phyloP scores from a whole-genome alignment of 495 filamentous ascomycete genomes.

The Penicillium herquei region DNA sequence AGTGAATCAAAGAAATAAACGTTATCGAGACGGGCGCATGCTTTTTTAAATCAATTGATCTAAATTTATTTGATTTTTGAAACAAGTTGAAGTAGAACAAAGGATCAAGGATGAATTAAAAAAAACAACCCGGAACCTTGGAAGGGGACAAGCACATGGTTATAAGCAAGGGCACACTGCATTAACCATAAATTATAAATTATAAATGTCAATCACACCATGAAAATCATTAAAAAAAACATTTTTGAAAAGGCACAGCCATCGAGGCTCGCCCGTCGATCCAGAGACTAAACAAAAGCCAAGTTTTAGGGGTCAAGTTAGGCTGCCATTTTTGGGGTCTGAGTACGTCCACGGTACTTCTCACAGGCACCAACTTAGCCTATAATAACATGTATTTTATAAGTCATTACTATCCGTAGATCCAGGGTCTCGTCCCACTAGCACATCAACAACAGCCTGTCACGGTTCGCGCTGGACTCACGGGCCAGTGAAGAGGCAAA shows the following conservation, averaged over 20 bases:
- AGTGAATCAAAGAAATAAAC: too few species aligned
- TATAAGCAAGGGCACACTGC: not conserved
- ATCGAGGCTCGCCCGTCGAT: conserved; percentile 4
- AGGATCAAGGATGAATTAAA: too few species aligned
- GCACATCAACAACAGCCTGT: conserved; percentile 2
- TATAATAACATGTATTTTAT: not conserved
- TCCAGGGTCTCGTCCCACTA: not conserved
- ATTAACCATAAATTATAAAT: not conserved
- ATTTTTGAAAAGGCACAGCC: not conserved
- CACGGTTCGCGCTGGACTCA: conserved; percentile 6
- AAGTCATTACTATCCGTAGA: not conserved
- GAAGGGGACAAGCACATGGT: not conserved
- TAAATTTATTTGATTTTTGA: too few species aligned
- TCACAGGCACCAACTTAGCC: not conserved
- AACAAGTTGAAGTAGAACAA: too few species aligned
- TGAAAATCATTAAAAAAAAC: not conserved
- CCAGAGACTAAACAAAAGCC: conserved; percentile 16
- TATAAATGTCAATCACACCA: not conserved
- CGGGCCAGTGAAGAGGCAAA: conserved; percentile 1
- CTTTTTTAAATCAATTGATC: too few species aligned
- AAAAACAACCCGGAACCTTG: too few species aligned
- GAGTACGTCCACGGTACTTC: not conserved
- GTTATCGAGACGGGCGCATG: too few species aligned
- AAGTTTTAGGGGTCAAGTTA: conserved; percentile 19
- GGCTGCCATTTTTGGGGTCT: conserved; percentile 8